Base-by-base conservation (phyloP, 108 stramenopile genomes). In the Cyclostephanos tholiformis region DNA sequence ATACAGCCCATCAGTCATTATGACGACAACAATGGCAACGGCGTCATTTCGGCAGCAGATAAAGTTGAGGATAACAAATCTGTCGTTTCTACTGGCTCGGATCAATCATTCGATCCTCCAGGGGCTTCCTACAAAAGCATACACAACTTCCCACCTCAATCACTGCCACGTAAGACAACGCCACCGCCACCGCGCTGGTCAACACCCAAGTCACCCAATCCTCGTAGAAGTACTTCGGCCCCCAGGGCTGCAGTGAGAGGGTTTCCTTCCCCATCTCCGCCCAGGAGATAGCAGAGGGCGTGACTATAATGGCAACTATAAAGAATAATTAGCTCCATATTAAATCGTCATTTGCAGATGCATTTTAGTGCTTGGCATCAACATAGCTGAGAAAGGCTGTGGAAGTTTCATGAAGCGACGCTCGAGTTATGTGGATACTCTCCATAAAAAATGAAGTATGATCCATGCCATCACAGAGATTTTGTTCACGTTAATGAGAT, bases 81-180 rank as follows among this genome's bases (percentile, higher is more conserved):
- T 20, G 69, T 70, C 16, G 10, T 59, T 39, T 70, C 79, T 12
- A 19, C 67, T 1, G 65, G 71, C 13, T 80, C 73, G 16, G 73
- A 71, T 46, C 80, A 81, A 44, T 74, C 73, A 2, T 22, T 69
- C 11, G 80, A 81, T 70, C 80, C 80, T 16, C 80, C 80, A 20
- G 80, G 80, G 5, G 73, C 73, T 52, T 81, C 80, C 32, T 81
- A 81, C 63, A 69, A 69, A 32, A 55, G 7, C 29, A 43, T 77
- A 2, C 25, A 13, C 43, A 23, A 26, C 0, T 35, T 44, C 29
- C 59, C 59, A 8, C 71, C 60, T 6, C 41, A 61, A 12, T 29
- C 51, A 30, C 70, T 43, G 26, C 70, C 70, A 26, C 70, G 41
- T 2, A 44, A 43, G 38, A 60, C 39, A 46, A 65, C 46, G 43